Evolutionary conservation across 2,329 filamentous ascomycete species (phyloP).

Genomic region (Intubia oerlemansii): DNA sequence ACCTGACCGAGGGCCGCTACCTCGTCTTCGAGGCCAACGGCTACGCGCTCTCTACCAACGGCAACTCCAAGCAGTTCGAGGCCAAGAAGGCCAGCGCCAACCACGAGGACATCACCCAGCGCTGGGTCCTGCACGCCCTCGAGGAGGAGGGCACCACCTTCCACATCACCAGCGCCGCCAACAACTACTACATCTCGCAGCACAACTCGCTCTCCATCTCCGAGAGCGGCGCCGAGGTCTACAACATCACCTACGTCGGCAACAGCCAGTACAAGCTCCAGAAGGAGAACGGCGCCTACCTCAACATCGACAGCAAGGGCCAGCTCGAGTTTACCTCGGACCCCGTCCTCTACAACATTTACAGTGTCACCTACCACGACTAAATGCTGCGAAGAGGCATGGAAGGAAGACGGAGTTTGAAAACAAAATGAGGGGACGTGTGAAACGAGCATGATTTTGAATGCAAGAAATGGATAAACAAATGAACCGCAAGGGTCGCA

Average conservation of each 20-base stretch:
- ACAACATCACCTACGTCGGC: constrained; percentile 10
- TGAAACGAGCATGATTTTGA: too few relatives aligned
- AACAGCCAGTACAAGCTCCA: constrained; percentile 9
- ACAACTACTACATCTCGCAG: constrained; percentile 9
- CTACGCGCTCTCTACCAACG: constrained; percentile 18
- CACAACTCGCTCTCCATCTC: constrained; percentile 6
- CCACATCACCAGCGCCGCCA: constrained; percentile 9
- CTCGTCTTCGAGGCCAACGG: constrained; percentile 25
- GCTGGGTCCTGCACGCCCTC: constrained; percentile 26
- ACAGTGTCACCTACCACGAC: constrained; percentile 10
- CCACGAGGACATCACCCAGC: constrained; percentile 20
- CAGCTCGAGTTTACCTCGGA: constrained; percentile 6
- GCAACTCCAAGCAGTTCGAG: constrained; percentile 7
- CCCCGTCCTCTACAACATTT: constrained; percentile 8
- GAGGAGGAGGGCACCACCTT: constrained; percentile 11
- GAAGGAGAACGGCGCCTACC: constrained; percentile 10
- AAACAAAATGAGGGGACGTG: not conserved
- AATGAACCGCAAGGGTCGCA: not conserved
- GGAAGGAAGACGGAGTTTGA: not conserved
- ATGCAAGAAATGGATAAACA: not conserved
- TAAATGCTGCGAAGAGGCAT: not conserved
- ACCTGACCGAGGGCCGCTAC: constrained; percentile 31
- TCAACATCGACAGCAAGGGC: constrained; percentile 8
- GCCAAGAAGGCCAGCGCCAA: constrained; percentile 10
- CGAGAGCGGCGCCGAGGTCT: constrained; percentile 9